Percentiles rank a stretch among this genome's conserved stretches.
phyloP scores from a whole-genome alignment of 495 filamentous ascomycete genomes.

The Talaromyces liani region DNA sequence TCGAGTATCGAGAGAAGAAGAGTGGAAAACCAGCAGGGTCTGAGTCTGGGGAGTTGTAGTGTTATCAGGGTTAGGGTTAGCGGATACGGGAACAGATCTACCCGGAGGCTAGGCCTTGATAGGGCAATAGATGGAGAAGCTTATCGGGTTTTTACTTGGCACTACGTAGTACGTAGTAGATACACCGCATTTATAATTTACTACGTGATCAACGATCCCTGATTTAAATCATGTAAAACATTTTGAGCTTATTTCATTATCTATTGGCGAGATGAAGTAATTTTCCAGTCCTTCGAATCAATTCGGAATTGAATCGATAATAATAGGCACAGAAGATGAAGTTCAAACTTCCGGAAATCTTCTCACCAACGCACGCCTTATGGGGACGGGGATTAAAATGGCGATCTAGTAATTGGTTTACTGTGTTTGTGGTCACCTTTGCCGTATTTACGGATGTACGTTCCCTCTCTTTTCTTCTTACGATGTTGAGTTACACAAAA shows the following conservation, averaged over 20 bases:
- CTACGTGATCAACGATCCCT: too few relatives aligned
- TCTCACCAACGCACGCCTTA: neutral
- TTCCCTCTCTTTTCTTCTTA: neutral
- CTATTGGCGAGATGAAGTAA: neutral
- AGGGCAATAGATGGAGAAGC: constrained; percentile 3
- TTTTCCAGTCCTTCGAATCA: neutral
- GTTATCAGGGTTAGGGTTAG: neutral
- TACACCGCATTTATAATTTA: neutral
- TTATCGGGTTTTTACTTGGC: neutral
- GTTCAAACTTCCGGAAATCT: neutral
- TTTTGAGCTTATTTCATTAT: neutral
- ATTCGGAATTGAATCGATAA: neutral
- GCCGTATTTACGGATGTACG: constrained; percentile 9
- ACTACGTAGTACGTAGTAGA: too few relatives aligned
- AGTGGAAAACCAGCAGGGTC: too few relatives aligned
- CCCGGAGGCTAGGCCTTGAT: neutral
- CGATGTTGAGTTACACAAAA: neutral
- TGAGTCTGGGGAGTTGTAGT: neutral
- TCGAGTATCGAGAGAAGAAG: constrained; percentile 4
- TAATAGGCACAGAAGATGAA: neutral
- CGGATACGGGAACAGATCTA: neutral
- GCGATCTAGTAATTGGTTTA: constrained; percentile 9
- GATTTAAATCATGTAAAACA: too few relatives aligned
- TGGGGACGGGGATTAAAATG: neutral
- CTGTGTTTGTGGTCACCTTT: constrained; percentile 4